Percentiles rank a stretch among this genome's conserved stretches.
Evolutionary conservation across 768 basidiomycete genomes (phyloP).

Genomic region (Pleurotus sapidus): DNA sequence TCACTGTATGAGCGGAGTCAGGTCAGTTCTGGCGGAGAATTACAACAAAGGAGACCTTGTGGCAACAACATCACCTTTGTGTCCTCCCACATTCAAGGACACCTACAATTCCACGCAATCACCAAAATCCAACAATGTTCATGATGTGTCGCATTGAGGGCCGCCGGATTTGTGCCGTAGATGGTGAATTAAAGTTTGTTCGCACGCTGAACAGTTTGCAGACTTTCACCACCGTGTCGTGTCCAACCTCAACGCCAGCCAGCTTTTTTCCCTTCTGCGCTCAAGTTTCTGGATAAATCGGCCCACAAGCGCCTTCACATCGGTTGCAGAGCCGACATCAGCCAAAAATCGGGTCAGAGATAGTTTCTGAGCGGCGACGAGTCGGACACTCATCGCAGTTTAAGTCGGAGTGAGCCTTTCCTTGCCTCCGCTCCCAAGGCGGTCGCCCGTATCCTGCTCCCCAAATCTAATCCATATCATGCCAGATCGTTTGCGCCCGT

Average conservation of each 20-base stretch:
- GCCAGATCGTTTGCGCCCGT: conserved; percentile 5
- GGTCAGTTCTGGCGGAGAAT: neutral
- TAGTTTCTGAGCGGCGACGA: conserved; percentile 8
- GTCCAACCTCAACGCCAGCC: neutral
- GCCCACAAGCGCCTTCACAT: neutral
- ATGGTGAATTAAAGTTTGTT: neutral
- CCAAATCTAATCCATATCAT: neutral
- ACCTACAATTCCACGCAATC: neutral
- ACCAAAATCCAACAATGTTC: neutral
- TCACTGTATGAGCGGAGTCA: neutral
- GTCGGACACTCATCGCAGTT: conserved; percentile 9
- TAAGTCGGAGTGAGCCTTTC: conserved; percentile 6
- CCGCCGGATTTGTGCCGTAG: neutral
- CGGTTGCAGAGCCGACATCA: neutral
- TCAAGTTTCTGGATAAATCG: neutral
- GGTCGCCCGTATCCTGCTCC: neutral
- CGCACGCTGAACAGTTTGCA: neutral
- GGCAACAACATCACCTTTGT: neutral
- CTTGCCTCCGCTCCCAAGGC: conserved; percentile 4
- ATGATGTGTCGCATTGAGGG: neutral
- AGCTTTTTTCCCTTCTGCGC: neutral
- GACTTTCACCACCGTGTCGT: neutral
- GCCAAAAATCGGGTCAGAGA: conserved; percentile 6
- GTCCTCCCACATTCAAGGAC: neutral
- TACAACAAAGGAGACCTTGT: neutral